phyloP scores from a whole-genome alignment of 495 filamentous ascomycete species.

The Aspergillus affinis region DNA sequence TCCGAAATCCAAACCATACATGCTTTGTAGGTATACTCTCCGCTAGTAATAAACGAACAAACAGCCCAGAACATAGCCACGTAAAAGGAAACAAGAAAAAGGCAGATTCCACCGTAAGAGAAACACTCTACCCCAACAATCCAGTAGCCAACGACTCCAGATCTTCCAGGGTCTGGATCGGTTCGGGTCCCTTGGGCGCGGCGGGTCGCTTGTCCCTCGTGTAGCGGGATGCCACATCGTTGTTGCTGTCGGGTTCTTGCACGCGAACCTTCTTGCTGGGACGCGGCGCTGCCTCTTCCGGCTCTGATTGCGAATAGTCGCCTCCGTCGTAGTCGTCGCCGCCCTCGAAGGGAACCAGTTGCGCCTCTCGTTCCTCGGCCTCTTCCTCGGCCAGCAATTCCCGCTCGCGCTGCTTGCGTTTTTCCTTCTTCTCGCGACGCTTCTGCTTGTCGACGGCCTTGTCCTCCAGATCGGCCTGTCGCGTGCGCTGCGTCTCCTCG shows the following conservation, averaged over 20 bases:
- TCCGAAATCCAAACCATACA: constrained; percentile 1
- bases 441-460: constrained; percentile 77
- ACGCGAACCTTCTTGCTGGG: constrained; percentile 44
- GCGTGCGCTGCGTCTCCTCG: constrained; percentile 68
- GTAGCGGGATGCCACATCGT: constrained; percentile 35
- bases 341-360: constrained; percentile 43
- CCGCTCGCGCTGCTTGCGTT: constrained; percentile 74
- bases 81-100: constrained; percentile 2
- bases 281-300: constrained; percentile 27
- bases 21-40: constrained; percentile 22
- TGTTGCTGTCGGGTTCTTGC: constrained; percentile 28
- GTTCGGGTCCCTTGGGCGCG: constrained; percentile 42
- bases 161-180: constrained; percentile 85
- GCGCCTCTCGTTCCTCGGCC: constrained; percentile 42
- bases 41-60: constrained; percentile 12
- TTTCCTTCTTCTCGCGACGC: constrained; percentile 82
- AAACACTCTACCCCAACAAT: constrained; percentile 56
- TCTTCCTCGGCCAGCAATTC: constrained; percentile 44
- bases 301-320: constrained; percentile 40
- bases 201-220: constrained; percentile 46
- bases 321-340: constrained; percentile 36
- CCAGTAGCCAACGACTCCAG: constrained; percentile 85
- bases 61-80: constrained; percentile 11
- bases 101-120: constrained; percentile 13
- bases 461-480: constrained; percentile 75